Evolutionary conservation across 495 filamentous ascomycete genomes (phyloP), one percentile per base, ranked within the genome.

Genomic region (Aspergillus hancockii): DNA sequence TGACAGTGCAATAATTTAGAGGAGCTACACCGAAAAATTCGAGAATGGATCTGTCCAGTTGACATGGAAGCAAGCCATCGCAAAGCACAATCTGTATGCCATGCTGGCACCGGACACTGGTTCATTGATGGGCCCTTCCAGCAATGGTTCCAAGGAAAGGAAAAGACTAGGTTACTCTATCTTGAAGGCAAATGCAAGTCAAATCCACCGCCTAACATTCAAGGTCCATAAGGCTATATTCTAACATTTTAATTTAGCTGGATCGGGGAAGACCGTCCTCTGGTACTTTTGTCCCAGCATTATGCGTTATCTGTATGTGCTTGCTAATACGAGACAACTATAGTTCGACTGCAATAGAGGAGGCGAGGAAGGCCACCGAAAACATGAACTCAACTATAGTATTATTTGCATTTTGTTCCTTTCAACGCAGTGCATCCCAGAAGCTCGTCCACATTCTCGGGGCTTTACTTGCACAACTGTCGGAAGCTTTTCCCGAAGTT

Each of bases 41-140:
- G 34, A 2, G 34, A 36, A 36, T 36, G 34, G 34, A 14, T 36
- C 8, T 36, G 34, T 36, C 34, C 34, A 36, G 2, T 36, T 36
- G 34, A 36, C 16, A 23, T 30, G 49, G 28, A 51, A 28, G 23
- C 23, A 30, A 52, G 25, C 4, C 16, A 8, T 34, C 13, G 9
- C 6, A 52, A 25, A 9, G 21, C 22, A 16, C 49, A 9, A 36
- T 36, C 34, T 36, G 34, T 10, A 36, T 36, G 34, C 13, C 21
- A 25, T 9, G 25, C 22, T 9, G 49, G 21, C 30, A 51, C 49
- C 7, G 49, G 22, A 4, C 25, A 2, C 30, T 51, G 21, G 49
- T 51, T 51, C 31, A 51, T 51, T 22, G 12, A 51, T 30, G 49
- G 49, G 22, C 34, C 34, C 22, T 51, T 51, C 14, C 22, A 28